Conservation (phyloP, 805 yeast species). For the Ogataea pilisensis region DNA sequence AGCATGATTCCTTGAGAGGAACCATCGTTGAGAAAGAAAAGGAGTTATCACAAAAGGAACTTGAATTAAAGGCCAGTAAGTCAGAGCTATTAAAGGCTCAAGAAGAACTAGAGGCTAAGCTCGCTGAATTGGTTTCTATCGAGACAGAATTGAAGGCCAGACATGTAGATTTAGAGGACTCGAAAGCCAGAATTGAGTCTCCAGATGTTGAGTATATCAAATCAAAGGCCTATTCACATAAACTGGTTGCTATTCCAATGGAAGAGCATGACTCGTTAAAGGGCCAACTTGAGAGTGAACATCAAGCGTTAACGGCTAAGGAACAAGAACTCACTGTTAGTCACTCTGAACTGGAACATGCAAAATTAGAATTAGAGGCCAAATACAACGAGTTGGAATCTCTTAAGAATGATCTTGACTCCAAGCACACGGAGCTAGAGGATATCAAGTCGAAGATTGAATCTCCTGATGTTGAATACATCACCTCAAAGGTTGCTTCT, state of each 20-base stretch:
- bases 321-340: background rate
- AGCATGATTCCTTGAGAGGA: constrained; percentile 3
- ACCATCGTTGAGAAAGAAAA: background rate
- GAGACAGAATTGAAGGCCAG: too few relatives aligned
- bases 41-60: background rate
- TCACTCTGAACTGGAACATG: background rate
- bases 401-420: background rate
- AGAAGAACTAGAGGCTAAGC: constrained; percentile 1
- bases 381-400: background rate
- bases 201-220: constrained; percentile 2
- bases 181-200: constrained; percentile 1
- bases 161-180: constrained; percentile 23
- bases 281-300: background rate
- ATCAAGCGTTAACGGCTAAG: background rate
- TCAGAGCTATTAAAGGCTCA: background rate
- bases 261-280: constrained; percentile 5
- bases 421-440: constrained; percentile 1
- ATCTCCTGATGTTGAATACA: constrained; percentile 20
- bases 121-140: too few relatives aligned
- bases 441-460: constrained; percentile 2
- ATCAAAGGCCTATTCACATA: constrained; percentile 2
- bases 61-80: background rate
- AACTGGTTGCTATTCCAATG: constrained; percentile 4
- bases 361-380: background rate
- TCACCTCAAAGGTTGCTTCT: constrained; percentile 15